Base-by-base conservation (phyloP, 2,329 filamentous ascomycete genomes). In the Westerdykella ornata region DNA sequence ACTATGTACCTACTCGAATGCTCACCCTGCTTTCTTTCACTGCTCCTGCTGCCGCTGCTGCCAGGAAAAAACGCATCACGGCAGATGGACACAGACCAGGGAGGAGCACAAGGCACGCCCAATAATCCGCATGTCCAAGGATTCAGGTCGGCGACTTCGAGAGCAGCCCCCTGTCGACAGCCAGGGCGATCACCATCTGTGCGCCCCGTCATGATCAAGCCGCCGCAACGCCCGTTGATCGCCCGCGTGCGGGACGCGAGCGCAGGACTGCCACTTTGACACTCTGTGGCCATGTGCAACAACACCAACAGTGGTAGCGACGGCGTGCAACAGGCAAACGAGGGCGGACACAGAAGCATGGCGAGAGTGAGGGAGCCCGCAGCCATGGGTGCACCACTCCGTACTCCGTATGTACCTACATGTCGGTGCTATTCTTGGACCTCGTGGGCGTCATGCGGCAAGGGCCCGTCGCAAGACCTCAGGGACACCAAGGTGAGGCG, bases 211-310 rank as follows among this genome's bases (percentile, higher is more conserved):
- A 11, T 48, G 47, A 38, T 46, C 53, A 53, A 53, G 59, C 56
- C 57, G 59, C 56, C 57, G 59, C 56, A 59, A 54, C 58, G 43
- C 58, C 60, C 62, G 62, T 64, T 65, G 62, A 65, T 64, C 61
- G 58, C 52, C 57, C 52, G 40, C 47, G 26, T 15, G 30, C 30
- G 6, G n/a, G 39, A 26, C 29, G 30, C n/a, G 30, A 33, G 16
- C 30, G 30, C 30, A 15, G 11, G 14, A 32, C 13, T n/a, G n/a
- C n/a, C n/a, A n/a, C n/a, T n/a, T n/a, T n/a, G n/a, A 16, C 30
- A 5, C 13, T n/a, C 30, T 5, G 6, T 32, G 6, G 26, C 8
- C 26, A 16, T 32, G 30, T 32, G 30, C 15, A 16, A 16, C 30
- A 32, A 4, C 13, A 32, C 30, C 30, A 14, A 6, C 5, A 17